These are phyloP conservation scores for Ustilago esculenta DNA, from an alignment of 1,284 basidiomycete species.

Conservation along the genomic window DNA sequence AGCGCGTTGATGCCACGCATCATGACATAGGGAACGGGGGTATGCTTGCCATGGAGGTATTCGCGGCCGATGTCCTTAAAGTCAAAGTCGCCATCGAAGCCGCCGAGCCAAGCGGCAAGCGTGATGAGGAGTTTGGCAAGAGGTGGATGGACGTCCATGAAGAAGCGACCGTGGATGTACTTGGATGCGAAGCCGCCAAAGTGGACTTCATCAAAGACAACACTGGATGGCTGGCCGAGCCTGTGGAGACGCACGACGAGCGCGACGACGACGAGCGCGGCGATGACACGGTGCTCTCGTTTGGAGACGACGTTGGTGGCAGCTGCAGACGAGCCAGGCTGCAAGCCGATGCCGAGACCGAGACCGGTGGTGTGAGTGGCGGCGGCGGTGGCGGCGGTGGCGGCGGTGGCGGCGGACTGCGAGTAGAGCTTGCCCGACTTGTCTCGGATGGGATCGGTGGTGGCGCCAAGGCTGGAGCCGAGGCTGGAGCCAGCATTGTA, in stretches of 20 bases:
- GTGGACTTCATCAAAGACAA: constrained; percentile 67
- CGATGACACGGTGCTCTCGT: constrained; percentile 38
- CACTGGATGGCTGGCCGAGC: constrained; percentile 61
- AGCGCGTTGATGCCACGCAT: constrained; percentile 92
- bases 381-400: no score
- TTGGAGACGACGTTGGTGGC: constrained; percentile 27
- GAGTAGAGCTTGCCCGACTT: constrained; percentile 37
- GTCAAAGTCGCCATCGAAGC: constrained; percentile 94
- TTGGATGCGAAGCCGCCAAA: constrained; percentile 76
- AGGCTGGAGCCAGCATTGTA: constrained; percentile 10
- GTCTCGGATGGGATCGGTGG: constrained; percentile 24
- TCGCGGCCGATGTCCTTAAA: constrained; percentile 88
- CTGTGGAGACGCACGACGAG: constrained; percentile 56
- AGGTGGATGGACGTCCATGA: constrained; percentile 96
- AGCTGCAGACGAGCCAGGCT: constrained; percentile 37
- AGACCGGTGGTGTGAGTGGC: constrained; percentile 31
- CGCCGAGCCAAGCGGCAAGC: constrained; percentile 83
- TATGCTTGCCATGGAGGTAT: constrained; percentile 59
- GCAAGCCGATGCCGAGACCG: constrained; percentile 45
- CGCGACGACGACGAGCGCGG: constrained; percentile 31
- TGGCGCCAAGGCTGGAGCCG: constrained; percentile 10
- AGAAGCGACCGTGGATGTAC: constrained; percentile 87
- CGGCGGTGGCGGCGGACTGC: constrained; percentile 5
- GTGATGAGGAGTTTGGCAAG: constrained; percentile 95
- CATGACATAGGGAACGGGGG: constrained; percentile 87